phyloP scores from a whole-genome alignment of 768 basidiomycete species.

The Phlegmacium glaucopus region DNA sequence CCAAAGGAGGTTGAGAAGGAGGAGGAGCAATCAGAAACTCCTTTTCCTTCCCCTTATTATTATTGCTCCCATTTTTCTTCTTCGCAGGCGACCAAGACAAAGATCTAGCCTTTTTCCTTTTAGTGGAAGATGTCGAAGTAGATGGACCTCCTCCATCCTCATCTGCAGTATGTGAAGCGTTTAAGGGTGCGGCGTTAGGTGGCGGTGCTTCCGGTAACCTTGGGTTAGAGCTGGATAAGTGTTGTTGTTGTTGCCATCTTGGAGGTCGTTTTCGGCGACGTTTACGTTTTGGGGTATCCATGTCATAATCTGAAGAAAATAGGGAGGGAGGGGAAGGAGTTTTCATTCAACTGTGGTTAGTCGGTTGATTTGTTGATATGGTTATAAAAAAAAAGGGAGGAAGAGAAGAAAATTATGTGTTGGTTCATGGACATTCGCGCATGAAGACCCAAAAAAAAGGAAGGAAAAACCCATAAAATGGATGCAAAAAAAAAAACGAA shows the following conservation, averaged over 20 bases:
- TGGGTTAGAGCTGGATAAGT: neutral
- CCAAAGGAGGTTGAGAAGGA: neutral
- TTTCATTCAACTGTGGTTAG: slow-evolving; percentile 18
- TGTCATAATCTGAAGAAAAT: slow-evolving; percentile 15
- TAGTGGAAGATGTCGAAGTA: slow-evolving; percentile 10
- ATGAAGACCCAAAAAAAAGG: neutral
- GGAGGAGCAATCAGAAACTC: slow-evolving; percentile 21
- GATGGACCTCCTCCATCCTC: neutral
- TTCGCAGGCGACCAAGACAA: slow-evolving; percentile 11
- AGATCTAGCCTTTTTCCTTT: slow-evolving; percentile 17
- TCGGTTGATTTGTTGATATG: slow-evolving; percentile 6
- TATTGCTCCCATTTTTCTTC: slow-evolving; percentile 3
- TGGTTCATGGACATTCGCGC: no score
- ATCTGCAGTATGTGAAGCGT: neutral
- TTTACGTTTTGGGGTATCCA: slow-evolving; percentile 12
- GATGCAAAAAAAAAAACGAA: neutral
- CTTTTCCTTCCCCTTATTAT: slow-evolving; percentile 14
- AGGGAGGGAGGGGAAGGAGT: neutral
- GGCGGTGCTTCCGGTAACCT: neutral
- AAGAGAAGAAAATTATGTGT: neutral
- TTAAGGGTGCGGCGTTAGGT: neutral
- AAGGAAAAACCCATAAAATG: neutral
- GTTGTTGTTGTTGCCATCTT: slow-evolving; percentile 8
- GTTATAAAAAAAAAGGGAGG: neutral
- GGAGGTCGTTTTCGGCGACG: slow-evolving; percentile 14